Evolutionary conservation across 805 yeast species (phyloP).

Genomic region (Yamadazyma kitorensis): DNA sequence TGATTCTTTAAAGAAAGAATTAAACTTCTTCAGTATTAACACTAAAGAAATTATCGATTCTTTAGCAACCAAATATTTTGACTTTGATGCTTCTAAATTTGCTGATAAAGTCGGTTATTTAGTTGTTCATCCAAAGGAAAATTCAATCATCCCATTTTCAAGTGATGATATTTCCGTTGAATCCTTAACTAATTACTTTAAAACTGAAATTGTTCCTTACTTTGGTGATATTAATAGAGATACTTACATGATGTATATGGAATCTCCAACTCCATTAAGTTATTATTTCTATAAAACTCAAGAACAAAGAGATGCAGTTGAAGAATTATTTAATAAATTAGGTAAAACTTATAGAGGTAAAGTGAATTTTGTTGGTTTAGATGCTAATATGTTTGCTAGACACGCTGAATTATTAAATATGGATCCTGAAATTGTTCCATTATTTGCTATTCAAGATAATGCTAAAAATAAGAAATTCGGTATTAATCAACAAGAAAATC

Average conservation of each 20-base stretch:
- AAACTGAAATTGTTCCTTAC: slow-evolving; percentile 69
- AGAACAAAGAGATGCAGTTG: slow-evolving; percentile 60
- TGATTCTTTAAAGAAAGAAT: slow-evolving; percentile 57
- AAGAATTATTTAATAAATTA: slow-evolving; percentile 51
- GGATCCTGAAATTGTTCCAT: slow-evolving; percentile 77
- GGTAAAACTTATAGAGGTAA: slow-evolving; percentile 78
- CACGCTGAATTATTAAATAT: slow-evolving; percentile 86
- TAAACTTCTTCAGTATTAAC: slow-evolving; percentile 48
- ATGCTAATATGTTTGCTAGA: slow-evolving; percentile 74
- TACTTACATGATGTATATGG: slow-evolving; percentile 73
- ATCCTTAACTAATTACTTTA: slow-evolving; percentile 46
- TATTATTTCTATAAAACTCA: slow-evolving; percentile 78
- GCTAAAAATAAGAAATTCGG: slow-evolving; percentile 72
- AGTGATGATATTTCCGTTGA: slow-evolving; percentile 30
- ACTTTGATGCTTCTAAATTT: slow-evolving; percentile 27
- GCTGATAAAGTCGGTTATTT: slow-evolving; percentile 26
- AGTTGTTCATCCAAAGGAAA: slow-evolving; percentile 46
- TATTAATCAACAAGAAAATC: slow-evolving; percentile 55
- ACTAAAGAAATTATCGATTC: slow-evolving; percentile 39
- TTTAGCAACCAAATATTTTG: slow-evolving; percentile 32
- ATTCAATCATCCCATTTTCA: slow-evolving; percentile 47
- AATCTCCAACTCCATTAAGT: slow-evolving; percentile 72
- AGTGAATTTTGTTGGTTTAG: slow-evolving; percentile 84
- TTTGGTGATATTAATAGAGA: slow-evolving; percentile 85
- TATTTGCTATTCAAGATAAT: slow-evolving; percentile 82